A percentile compares a stretch with the other conserved stretches of the same genome.
These are phyloP conservation scores for Boechera retrofracta DNA, from an alignment of 345 rosid species.

Conservation along the genomic window DNA sequence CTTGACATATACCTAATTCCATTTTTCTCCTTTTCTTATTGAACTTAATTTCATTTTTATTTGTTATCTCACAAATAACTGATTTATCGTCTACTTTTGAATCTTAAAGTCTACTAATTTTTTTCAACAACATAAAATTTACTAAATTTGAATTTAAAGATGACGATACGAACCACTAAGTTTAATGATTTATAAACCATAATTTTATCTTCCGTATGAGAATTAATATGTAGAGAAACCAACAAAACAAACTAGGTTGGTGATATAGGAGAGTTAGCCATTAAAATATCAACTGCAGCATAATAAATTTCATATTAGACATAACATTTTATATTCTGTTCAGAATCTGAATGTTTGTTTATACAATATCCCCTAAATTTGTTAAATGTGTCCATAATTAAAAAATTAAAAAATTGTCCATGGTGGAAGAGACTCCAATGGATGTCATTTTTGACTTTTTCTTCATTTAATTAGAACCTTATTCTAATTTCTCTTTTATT, in stretches of 20 bases:
- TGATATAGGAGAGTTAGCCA: conserved; percentile 9
- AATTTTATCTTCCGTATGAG: not conserved
- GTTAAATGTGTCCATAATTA: conserved; percentile 11
- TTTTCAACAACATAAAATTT: not conserved
- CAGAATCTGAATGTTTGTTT: not conserved
- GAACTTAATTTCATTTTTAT: not conserved
- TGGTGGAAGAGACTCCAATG: not conserved
- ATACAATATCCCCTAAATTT: not conserved
- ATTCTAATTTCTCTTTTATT: not conserved
- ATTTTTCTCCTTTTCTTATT: not conserved
- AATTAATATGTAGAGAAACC: conserved; percentile 4
- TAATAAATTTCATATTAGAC: conserved; percentile 3
- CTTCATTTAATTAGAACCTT: not conserved
- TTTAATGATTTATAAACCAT: not conserved
- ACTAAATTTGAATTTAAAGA: not conserved
- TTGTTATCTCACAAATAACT: not conserved
- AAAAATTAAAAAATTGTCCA: not conserved
- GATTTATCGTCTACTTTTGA: not conserved
- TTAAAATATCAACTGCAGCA: conserved; percentile 33
- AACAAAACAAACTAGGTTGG: conserved; percentile 27
- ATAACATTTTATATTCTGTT: not conserved
- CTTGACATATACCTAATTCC: conserved; percentile 18
- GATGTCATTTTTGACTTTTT: conserved; percentile 34
- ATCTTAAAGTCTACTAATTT: not conserved
- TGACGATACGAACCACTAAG: not conserved